A percentile compares a stretch with the other conserved stretches of the same genome.
These are phyloP conservation scores for Asterophora lycoperdoides DNA, from an alignment of 768 basidiomycete genomes.

Conservation along the genomic window DNA sequence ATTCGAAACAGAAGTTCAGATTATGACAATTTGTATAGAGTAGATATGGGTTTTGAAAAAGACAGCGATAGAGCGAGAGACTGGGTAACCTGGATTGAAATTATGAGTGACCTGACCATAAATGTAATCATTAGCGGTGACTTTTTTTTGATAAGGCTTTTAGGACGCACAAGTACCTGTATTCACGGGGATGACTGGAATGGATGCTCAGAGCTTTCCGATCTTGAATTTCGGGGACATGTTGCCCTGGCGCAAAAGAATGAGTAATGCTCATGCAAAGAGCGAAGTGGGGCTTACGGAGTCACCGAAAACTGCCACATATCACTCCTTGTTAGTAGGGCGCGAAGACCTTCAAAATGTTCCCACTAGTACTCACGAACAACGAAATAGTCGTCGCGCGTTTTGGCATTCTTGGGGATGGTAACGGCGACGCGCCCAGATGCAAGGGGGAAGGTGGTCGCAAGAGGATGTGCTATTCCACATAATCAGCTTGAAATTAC, in stretches of 20 bases:
- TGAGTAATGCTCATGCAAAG: background rate
- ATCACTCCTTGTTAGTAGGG: background rate
- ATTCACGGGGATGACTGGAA: background rate
- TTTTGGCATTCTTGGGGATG: conserved; percentile 9
- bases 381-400: conserved; percentile 23
- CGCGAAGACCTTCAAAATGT: no score
- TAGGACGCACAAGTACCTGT: no score
- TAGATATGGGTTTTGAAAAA: no score
- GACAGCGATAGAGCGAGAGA: background rate
- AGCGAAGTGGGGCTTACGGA: conserved; percentile 16
- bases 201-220: conserved; percentile 1
- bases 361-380: conserved; percentile 26
- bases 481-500: background rate
- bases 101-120: no score
- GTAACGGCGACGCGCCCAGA: conserved; percentile 15
- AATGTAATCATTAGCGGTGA: no score
- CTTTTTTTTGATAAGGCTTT: no score
- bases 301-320: conserved; percentile 26
- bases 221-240: conserved; percentile 23
- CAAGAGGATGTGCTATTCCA: conserved; percentile 23
- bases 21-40: background rate
- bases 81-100: background rate
- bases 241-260: conserved; percentile 21
- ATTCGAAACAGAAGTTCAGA: background rate
- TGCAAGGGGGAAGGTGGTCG: conserved; percentile 20